Evolutionary conservation across 2,329 filamentous ascomycete species (phyloP).

Genomic region (Madurella fahalii): DNA sequence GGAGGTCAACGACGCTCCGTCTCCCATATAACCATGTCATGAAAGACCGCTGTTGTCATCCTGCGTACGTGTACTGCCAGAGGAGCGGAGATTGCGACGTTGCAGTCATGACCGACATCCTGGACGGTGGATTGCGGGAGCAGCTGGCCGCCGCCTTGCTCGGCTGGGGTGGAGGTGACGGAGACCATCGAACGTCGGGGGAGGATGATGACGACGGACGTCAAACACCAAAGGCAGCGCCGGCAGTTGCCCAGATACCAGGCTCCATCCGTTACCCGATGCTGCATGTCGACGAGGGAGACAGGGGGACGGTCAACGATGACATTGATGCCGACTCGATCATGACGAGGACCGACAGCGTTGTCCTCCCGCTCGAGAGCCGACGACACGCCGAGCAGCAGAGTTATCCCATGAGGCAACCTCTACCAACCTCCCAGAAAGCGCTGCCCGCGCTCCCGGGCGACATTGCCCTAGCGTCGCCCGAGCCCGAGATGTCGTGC

Average conservation of each 20-base stretch:
- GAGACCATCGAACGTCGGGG: neutral
- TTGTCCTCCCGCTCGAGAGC: neutral
- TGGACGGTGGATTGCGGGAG: constrained; percentile 11
- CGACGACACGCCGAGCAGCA: neutral
- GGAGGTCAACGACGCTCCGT: neutral
- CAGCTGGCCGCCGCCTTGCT: constrained; percentile 16
- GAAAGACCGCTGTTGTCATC: neutral
- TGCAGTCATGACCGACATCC: constrained; percentile 19
- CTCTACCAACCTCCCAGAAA: neutral
- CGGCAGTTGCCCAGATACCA: constrained; percentile 2
- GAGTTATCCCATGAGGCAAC: neutral
- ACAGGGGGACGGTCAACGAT: constrained; percentile 5
- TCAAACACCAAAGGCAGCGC: neutral
- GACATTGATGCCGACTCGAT: constrained; percentile 23
- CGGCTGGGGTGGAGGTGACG: constrained; percentile 8
- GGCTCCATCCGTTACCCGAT: constrained; percentile 18
- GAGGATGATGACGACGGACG: neutral
- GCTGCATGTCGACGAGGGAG: constrained; percentile 13
- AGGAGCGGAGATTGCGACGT: constrained; percentile 20
- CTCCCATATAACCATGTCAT: constrained; percentile 11
- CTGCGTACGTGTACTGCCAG: neutral
- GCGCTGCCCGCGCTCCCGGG: constrained; percentile 5
- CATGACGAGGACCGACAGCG: neutral
- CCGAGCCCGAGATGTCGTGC: constrained; percentile 17
- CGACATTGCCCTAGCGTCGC: constrained; percentile 4